phyloP scores from a whole-genome alignment of 192 early-diverging fungal species.

The Backusella morwellensis region DNA sequence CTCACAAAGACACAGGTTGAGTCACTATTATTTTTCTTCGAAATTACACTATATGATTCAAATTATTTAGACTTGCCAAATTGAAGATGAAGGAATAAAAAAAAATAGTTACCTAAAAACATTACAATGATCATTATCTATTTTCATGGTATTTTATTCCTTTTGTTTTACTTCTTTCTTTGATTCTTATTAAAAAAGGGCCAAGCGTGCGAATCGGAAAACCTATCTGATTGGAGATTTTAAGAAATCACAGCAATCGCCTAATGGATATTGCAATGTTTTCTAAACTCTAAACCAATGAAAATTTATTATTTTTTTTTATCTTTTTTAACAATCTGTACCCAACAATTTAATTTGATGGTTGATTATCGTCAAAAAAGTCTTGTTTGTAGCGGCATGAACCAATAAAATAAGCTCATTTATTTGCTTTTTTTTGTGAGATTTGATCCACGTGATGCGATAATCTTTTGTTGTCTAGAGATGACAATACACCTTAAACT shows the following conservation, averaged over 20 bases:
- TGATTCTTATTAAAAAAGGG: neutral
- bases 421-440: neutral
- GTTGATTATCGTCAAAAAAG: neutral
- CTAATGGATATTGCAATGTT: neutral
- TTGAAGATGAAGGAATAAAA: neutral
- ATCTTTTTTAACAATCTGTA: slow-evolving; percentile 2
- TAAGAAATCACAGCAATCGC: neutral
- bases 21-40: neutral
- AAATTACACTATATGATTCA: slow-evolving; percentile 1
- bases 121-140: neutral
- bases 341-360: neutral
- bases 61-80: neutral
- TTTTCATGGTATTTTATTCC: neutral
- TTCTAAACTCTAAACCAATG: slow-evolving; percentile 1
- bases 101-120: neutral
- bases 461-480: neutral
- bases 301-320: neutral
- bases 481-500: neutral
- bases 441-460: neutral
- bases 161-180: neutral
- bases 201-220: slow-evolving; percentile 1
- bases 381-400: neutral
- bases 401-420: neutral
- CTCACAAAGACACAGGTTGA: neutral
- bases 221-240: neutral